Base-by-base conservation (phyloP, 225 moss, liverwort and hornwort genomes). In the Neckera pumila region DNA sequence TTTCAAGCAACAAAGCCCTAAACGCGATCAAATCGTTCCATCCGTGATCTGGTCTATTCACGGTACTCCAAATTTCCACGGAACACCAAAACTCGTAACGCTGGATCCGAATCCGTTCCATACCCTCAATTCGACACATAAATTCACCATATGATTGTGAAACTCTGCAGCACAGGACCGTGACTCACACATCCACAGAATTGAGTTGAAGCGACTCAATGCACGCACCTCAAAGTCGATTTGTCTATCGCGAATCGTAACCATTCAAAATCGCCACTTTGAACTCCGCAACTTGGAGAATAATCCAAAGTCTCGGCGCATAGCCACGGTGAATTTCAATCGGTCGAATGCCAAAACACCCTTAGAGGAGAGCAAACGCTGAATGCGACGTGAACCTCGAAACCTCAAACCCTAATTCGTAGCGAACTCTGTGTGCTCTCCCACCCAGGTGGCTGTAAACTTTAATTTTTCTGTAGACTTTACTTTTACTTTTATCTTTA, bases 331-430 rank as follows among this genome's bases (percentile, higher is more conserved):
- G 67, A 69, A 62, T 53, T 60, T 42, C 22, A 47, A 85, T 86
- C 60, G 71, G 57, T 62, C 45, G 57, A 87, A 51, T 23, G 76
- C 75, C 56, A 63, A 47, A 30, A 62, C 70, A 62, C 30, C 30
- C 76, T 6, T 62, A 10, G 19, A 62, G 53, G 78, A 6, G 80
- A 80, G 23, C 42, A 30, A 33, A 47, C 17, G 56, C 8, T 59
- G 61, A 56, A 91, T 82, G 30, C 78, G 33, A 57, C 72, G 73
- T 13, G 87, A n/a, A 64, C 67, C 23, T 33, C 25, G 57, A 73
- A 72, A 85, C 76, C 56, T 89, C 79, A 80, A 91, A 79, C 91
- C 91, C 91, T 91, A 89, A 79, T 84, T 86, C 82, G n/a, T 43
- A 10, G 21, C 42, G 33, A 78, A 53, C 62, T 70, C 74, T 36